phyloP scores from a whole-genome alignment of 1,284 basidiomycete species.

The Puccinia sorghi region DNA sequence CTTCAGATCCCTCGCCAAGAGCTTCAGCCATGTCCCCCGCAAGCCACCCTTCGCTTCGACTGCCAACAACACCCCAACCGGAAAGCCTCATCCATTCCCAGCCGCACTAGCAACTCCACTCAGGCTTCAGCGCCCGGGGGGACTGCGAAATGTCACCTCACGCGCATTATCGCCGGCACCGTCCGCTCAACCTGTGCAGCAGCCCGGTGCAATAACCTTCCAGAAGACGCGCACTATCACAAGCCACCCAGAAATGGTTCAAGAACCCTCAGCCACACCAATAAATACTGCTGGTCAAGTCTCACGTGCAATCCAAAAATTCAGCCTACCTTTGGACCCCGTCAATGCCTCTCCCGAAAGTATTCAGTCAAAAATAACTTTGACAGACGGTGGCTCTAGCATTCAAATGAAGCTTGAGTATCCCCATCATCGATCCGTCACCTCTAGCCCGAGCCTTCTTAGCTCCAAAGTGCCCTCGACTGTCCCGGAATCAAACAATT shows the following conservation, averaged over 20 bases:
- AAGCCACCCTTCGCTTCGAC: neutral
- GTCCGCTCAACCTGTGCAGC: neutral
- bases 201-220: neutral
- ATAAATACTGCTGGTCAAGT: neutral
- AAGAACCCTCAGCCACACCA: neutral
- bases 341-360: constrained; percentile 6
- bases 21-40: constrained; percentile 2
- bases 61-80: neutral
- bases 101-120: neutral
- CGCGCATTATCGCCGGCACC: neutral
- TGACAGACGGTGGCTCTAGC: constrained; percentile 20
- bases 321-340: neutral
- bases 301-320: too few species aligned
- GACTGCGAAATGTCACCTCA: neutral
- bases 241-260: constrained; percentile 11
- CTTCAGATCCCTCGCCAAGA: neutral
- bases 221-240: constrained; percentile 1
- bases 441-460: neutral
- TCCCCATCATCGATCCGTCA: neutral
- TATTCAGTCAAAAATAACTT: constrained; percentile 4
- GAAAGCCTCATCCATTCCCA: neutral
- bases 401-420: constrained; percentile 8
- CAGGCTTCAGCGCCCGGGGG: neutral
- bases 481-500: neutral
- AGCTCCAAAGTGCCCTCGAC: neutral